phyloP scores from a whole-genome alignment of 306 rosid species.

The Cicer judaicum region DNA sequence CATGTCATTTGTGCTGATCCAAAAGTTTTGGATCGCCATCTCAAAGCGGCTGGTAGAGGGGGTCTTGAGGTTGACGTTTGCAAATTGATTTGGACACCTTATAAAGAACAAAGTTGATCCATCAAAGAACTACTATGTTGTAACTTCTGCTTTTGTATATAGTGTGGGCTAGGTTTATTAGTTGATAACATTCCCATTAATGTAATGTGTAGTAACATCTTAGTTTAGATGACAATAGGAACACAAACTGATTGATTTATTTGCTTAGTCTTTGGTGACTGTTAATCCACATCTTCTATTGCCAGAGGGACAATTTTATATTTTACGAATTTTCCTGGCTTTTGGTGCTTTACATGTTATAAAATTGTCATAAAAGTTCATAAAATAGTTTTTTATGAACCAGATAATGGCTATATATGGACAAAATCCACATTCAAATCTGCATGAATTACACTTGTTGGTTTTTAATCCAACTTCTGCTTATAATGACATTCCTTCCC shows the following conservation, averaged over 20 bases:
- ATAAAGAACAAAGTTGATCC: conserved; percentile 72
- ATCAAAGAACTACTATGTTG: conserved; percentile 17
- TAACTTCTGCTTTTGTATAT: conserved; percentile 44
- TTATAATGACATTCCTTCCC: too few relatives aligned
- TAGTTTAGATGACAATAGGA: conserved; percentile 34
- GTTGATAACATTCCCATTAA: conserved; percentile 18
- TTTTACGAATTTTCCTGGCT: background rate
- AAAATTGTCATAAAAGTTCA: background rate
- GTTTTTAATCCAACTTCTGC: too few relatives aligned
- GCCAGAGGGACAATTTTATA: background rate
- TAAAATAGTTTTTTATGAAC: background rate
- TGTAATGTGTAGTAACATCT: conserved; percentile 35
- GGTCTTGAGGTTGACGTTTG: conserved; percentile 95
- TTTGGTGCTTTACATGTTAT: background rate
- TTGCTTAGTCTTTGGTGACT: background rate
- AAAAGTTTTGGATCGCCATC: conserved; percentile 95
- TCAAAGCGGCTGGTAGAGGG: conserved; percentile 95
- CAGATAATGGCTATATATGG: too few relatives aligned
- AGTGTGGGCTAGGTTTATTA: conserved; percentile 40
- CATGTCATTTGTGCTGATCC: conserved; percentile 99
- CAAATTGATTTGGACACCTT: conserved; percentile 98
- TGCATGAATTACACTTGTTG: too few relatives aligned
- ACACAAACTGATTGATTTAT: conserved; percentile 6
- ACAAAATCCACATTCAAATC: too few relatives aligned
- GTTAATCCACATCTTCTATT: conserved; percentile 2